A percentile compares a stretch with the other conserved stretches of the same genome.
phyloP scores from a whole-genome alignment of 257 asterid species.

The Plantago major region DNA sequence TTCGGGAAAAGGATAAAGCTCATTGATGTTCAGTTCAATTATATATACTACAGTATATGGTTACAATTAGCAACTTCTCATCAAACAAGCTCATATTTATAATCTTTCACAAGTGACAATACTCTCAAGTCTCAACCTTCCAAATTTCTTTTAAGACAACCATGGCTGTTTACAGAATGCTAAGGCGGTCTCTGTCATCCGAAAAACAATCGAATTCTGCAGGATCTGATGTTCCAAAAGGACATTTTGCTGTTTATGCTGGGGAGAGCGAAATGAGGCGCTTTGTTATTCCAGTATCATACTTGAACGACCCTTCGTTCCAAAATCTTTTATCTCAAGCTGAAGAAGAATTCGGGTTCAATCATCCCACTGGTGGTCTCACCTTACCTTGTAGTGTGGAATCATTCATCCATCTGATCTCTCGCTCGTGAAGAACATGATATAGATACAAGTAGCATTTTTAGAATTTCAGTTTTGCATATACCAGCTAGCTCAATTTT shows the following conservation, averaged over 20 bases:
- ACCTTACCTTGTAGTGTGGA: slow-evolving; percentile 19
- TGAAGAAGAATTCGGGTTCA: slow-evolving; percentile 14
- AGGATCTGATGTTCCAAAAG: slow-evolving; percentile 15
- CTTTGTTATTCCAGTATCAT: slow-evolving; percentile 14
- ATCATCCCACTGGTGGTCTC: slow-evolving; percentile 23
- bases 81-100: no score
- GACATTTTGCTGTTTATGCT: slow-evolving; percentile 15
- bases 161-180: slow-evolving; percentile 6
- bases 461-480: no score
- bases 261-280: slow-evolving; percentile 16
- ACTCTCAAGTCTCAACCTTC: no score
- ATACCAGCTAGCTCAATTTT: no score
- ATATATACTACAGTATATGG: no score
- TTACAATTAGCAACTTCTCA: no score
- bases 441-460: no score
- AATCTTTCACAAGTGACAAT: no score
- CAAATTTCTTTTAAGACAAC: no score
- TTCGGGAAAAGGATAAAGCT: no score
- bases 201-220: background rate
- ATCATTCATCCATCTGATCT: slow-evolving; percentile 3
- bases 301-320: slow-evolving; percentile 19
- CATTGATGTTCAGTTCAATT: no score
- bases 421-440: slow-evolving; percentile 10
- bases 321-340: slow-evolving; percentile 13
- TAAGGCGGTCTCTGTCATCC: slow-evolving; percentile 4